phyloP scores from a whole-genome alignment of 1,284 basidiomycete genomes.

The Papiliotrema laurentii region DNA sequence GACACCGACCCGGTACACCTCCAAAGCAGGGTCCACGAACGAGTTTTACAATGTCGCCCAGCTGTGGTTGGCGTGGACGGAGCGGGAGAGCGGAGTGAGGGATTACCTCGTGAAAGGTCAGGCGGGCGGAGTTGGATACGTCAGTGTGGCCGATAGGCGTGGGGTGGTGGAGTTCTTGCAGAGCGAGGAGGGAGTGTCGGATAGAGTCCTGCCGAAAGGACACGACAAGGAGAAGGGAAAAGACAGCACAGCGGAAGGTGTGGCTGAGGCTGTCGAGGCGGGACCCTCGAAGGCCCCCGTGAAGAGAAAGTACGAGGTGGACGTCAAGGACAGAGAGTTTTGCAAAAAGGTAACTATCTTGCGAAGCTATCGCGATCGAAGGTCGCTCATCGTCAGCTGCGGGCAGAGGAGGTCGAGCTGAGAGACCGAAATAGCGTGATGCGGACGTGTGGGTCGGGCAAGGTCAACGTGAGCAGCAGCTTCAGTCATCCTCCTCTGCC shows the following conservation, averaged over 20 bases:
- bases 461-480: constrained; percentile 41
- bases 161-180: constrained; percentile 76
- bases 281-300: constrained; percentile 47
- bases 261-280: constrained; percentile 43
- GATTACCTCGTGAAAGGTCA: constrained; percentile 83
- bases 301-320: constrained; percentile 73
- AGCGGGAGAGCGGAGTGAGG: constrained; percentile 64
- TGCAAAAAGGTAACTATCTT: constrained; percentile 59
- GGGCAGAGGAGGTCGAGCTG: constrained; percentile 40
- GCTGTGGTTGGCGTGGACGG: constrained; percentile 71
- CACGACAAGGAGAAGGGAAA: constrained; percentile 31
- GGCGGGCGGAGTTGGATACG: constrained; percentile 67
- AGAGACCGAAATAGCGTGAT: constrained; percentile 41
- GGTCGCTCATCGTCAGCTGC: constrained; percentile 20
- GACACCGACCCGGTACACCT: constrained; percentile 62
- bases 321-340: constrained; percentile 69
- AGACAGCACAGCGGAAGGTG: constrained; percentile 11
- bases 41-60: constrained; percentile 76
- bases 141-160: constrained; percentile 80
- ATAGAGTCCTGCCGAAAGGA: constrained; percentile 59
- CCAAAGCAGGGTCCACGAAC: constrained; percentile 53
- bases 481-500: neutral
- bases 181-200: constrained; percentile 54
- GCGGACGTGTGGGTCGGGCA: constrained; percentile 32
- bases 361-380: neutral